Conservation (phyloP, 768 basidiomycete genomes). For the Roridomyces roridus region DNA sequence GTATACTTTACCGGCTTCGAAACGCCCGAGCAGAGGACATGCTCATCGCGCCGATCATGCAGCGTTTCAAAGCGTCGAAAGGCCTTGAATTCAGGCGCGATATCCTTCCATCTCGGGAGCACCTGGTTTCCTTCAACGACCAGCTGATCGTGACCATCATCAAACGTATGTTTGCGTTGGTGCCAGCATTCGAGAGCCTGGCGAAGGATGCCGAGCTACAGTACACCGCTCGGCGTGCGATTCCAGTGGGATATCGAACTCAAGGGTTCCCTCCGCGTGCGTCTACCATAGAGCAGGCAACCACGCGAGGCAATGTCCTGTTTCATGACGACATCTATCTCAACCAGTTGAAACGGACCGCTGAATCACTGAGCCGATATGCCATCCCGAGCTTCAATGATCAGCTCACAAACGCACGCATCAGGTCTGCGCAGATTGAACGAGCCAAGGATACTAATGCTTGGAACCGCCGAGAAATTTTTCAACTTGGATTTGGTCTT, state of each 20-base stretch:
- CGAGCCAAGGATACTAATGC: conserved; percentile 16
- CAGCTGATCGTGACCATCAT: conserved; percentile 11
- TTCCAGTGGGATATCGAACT: conserved; percentile 1
- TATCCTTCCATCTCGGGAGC: background rate
- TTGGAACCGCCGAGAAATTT: conserved; percentile 18
- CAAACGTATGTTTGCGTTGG: background rate
- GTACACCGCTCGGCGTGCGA: background rate
- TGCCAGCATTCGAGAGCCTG: background rate
- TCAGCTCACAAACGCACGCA: conserved; percentile 22
- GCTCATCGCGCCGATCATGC: conserved; percentile 14
- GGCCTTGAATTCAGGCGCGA: conserved; percentile 10
- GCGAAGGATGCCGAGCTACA: background rate
- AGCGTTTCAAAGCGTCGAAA: background rate
- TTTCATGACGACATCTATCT: conserved; percentile 21
- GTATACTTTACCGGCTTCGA: conserved; percentile 20
- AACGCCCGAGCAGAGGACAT: conserved; percentile 7
- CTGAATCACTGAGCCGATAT: conserved; percentile 2
- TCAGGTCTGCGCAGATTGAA: conserved; percentile 6
- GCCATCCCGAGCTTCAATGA: conserved; percentile 24
- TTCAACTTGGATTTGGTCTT: conserved; percentile 25
- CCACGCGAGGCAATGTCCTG: too few species aligned
- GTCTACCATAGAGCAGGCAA: too few species aligned
- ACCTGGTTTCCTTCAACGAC: background rate
- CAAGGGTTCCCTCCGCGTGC: too few species aligned
- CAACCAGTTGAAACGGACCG: conserved; percentile 14